Base-by-base conservation (phyloP, 257 asterid genomes). In the Gynochthodes officinalis region DNA sequence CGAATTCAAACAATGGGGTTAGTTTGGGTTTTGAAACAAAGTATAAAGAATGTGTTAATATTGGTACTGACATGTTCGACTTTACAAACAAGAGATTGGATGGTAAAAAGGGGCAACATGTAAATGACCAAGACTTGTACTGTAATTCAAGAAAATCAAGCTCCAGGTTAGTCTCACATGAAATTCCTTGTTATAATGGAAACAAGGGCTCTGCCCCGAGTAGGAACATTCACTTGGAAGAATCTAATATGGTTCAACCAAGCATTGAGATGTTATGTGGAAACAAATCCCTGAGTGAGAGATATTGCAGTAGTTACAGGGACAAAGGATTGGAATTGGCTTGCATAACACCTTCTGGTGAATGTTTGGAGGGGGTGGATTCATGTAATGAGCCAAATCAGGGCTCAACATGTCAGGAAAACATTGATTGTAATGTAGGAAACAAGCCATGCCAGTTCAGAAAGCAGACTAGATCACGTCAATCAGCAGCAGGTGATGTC, bases 311-410 rank as follows among this genome's bases (percentile, higher is more conserved):
- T n/a, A 53, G 72, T 35, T 73, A 77, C 25, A 79, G 79, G 80
- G 84, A 79, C 37, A 82, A 79, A 50, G 84, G 74, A 46, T 48
- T 81, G 79, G 78, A 76, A 53, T 67, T 82, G 72, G 72, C 61
- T 59, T 63, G 78, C 33, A 21, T 60, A 25, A 59, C 69, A 25
- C 77, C 86, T 50, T 75, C 78, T 27, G 75, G 50, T 27, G 87
- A 75, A 54, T 78, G 70, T 52, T 65, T 60, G 30, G 88, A 86
- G 76, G 88, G 84, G 58, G 78, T 62, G 11, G 86, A 76, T 50
- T 89, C 91, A 0, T 82, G 95, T 84, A 79, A 85, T 73, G 91
- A 79, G 46, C 77, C 76, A 58, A 85, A 82, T 58, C 89, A 82
- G 75, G 79, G 79, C 63, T 70, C 77, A 19, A 75, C 8, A 79